Percentiles rank a stretch among this genome's conserved stretches.
phyloP scores from a whole-genome alignment of 768 basidiomycete species.

The Trametes elegans region DNA sequence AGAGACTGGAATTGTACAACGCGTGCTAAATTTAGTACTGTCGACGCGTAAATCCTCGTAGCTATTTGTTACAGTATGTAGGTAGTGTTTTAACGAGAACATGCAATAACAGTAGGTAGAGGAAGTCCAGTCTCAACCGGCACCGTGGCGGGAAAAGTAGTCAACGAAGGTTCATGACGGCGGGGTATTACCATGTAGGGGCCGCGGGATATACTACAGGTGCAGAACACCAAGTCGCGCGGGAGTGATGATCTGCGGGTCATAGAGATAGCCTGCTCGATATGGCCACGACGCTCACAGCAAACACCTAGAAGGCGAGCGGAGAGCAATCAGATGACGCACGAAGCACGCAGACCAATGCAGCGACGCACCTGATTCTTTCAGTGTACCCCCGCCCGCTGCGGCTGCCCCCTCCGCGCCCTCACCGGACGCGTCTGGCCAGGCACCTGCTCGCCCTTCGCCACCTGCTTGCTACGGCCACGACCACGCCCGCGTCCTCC shows the following conservation, averaged over 20 bases:
- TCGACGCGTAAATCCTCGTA: too few relatives aligned
- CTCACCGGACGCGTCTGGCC: neutral
- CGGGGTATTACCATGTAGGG: too few relatives aligned
- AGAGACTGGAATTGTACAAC: too few relatives aligned
- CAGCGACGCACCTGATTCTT: neutral
- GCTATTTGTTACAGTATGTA: too few relatives aligned
- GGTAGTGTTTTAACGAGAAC: too few relatives aligned
- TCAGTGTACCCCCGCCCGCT: neutral
- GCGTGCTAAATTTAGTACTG: too few relatives aligned
- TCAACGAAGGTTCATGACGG: too few relatives aligned
- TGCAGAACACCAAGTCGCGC: too few relatives aligned
- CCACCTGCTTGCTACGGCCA: neutral
- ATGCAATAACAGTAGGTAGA: too few relatives aligned
- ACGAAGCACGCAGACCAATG: neutral
- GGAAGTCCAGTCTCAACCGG: too few relatives aligned
- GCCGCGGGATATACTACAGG: neutral
- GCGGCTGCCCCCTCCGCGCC: neutral
- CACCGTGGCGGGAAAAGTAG: too few relatives aligned
- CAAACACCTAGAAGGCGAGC: neutral
- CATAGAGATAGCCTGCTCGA: conserved; percentile 3
- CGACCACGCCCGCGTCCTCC: neutral
- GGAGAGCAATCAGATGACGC: neutral
- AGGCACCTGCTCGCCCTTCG: neutral
- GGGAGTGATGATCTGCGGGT: neutral
- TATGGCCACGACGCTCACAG: neutral